Evolutionary conservation across 2,329 filamentous ascomycete genomes (phyloP).

Genomic region (Xenosphaeropsis pyriputrescens): DNA sequence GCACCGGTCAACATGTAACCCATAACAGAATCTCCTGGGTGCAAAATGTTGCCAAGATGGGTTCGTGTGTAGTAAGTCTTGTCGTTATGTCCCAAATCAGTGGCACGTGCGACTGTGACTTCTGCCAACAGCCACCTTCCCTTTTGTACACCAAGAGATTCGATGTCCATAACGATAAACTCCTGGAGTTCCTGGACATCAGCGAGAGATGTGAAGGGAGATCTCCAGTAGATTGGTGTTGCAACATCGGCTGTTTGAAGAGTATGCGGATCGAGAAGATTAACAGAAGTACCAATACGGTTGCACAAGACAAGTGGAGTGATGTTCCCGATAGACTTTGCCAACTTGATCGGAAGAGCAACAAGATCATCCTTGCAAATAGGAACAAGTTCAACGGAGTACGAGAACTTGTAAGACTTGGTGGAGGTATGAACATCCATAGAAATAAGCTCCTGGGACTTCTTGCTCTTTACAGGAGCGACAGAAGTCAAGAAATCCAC

Average conservation of each 20-base stretch:
- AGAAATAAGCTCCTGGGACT: slow-evolving; percentile 86
- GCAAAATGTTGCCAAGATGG: slow-evolving; percentile 73
- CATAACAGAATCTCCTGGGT: slow-evolving; percentile 82
- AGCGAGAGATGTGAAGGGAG: slow-evolving; percentile 71
- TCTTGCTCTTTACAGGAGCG: slow-evolving; percentile 63
- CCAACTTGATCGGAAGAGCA: slow-evolving; percentile 79
- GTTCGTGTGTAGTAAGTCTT: slow-evolving; percentile 81
- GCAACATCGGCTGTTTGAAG: slow-evolving; percentile 83
- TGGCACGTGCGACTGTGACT: slow-evolving; percentile 72
- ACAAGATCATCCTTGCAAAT: slow-evolving; percentile 97
- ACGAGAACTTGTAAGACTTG: slow-evolving; percentile 91
- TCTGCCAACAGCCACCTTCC: slow-evolving; percentile 79
- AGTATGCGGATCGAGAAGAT: slow-evolving; percentile 78
- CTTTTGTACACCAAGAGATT: slow-evolving; percentile 57
- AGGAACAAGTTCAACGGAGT: slow-evolving; percentile 75
- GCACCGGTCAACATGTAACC: slow-evolving; percentile 84
- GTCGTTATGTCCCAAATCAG: slow-evolving; percentile 77
- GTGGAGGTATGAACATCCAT: slow-evolving; percentile 82
- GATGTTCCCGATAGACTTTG: slow-evolving; percentile 80
- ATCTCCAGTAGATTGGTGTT: slow-evolving; percentile 75
- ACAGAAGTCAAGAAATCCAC: slow-evolving; percentile 81
- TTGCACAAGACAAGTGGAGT: slow-evolving; percentile 75
- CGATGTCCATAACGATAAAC: slow-evolving; percentile 91
- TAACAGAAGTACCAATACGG: slow-evolving; percentile 77
- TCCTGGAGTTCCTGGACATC: slow-evolving; percentile 78